Conservation (phyloP, 2,329 filamentous ascomycete species). For the Mycocentrospora acerina region DNA sequence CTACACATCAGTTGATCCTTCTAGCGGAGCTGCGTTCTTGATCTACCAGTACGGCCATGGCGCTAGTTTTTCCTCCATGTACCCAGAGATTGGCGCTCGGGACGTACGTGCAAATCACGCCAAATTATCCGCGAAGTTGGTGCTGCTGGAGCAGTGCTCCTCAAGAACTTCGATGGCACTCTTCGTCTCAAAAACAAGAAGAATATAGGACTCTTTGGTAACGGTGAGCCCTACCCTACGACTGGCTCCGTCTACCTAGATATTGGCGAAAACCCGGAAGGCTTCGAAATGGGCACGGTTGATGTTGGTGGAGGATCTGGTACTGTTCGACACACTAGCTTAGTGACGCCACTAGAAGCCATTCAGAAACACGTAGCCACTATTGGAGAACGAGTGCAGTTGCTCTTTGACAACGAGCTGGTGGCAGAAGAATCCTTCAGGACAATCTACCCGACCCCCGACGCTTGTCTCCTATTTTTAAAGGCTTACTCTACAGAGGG, state of each 20-base stretch:
- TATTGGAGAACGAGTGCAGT: conserved; percentile 48
- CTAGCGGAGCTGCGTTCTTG: conserved; percentile 12
- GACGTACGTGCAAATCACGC: not conserved
- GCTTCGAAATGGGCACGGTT: conserved; percentile 48
- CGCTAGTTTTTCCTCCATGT: conserved; percentile 42
- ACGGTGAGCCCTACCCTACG: conserved; percentile 50
- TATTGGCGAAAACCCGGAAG: conserved; percentile 6
- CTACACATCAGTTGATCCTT: conserved; percentile 40
- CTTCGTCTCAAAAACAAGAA: conserved; percentile 55
- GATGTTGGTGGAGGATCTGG: conserved; percentile 46
- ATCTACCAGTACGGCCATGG: conserved; percentile 39
- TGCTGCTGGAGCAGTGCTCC: conserved; percentile 43
- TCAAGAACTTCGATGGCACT: conserved; percentile 52
- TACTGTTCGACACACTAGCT: conserved; percentile 41
- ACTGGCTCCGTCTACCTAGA: conserved; percentile 44
- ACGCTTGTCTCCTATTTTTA: conserved; percentile 58
- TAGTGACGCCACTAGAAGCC: conserved; percentile 46
- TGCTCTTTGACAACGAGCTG: conserved; percentile 43
- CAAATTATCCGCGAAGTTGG: conserved; percentile 43
- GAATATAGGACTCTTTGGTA: conserved; percentile 52
- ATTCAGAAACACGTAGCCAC: conserved; percentile 32
- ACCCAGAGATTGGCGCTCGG: conserved; percentile 38
- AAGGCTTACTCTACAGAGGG: conserved; percentile 55
- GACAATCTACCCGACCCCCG: too few relatives aligned
- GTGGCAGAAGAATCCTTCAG: too few relatives aligned